These are phyloP conservation scores for Solanum hybrid DNA, from an alignment of 305 asterid species.

Conservation along the genomic window DNA sequence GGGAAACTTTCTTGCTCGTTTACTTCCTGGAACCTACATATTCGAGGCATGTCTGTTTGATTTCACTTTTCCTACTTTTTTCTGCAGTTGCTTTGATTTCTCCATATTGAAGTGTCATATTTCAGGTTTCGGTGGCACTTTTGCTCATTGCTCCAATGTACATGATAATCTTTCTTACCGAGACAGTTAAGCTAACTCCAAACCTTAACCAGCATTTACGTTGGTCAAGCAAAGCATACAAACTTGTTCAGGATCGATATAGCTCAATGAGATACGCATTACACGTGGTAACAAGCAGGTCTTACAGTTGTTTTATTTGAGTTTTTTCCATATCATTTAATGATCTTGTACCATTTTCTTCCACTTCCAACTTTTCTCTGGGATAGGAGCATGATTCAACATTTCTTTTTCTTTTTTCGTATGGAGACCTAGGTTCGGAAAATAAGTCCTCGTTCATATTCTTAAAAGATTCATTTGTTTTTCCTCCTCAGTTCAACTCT, in stretches of 20 bases:
- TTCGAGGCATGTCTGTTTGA: slow-evolving; percentile 42
- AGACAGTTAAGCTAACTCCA: slow-evolving; percentile 47
- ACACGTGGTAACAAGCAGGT: slow-evolving; percentile 77
- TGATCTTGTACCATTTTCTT: neutral
- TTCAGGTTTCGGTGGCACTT: slow-evolving; percentile 72
- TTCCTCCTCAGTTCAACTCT: slow-evolving; percentile 49
- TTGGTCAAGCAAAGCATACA: slow-evolving; percentile 30
- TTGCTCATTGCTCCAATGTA: slow-evolving; percentile 57
- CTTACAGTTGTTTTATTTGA: neutral
- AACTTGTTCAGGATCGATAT: slow-evolving; percentile 52
- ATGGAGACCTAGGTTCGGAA: neutral
- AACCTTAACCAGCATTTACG: slow-evolving; percentile 25
- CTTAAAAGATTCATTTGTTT: slow-evolving; percentile 6
- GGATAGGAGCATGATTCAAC: neutral
- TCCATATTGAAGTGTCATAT: slow-evolving; percentile 5
- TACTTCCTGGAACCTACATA: slow-evolving; percentile 63
- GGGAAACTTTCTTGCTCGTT: slow-evolving; percentile 73
- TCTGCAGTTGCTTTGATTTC: neutral
- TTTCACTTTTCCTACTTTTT: neutral
- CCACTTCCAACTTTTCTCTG: neutral
- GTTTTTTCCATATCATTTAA: neutral
- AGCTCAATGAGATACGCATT: slow-evolving; percentile 61
- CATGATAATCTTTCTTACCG: slow-evolving; percentile 54
- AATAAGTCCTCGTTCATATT: slow-evolving; percentile 3
- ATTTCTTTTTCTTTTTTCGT: neutral